phyloP scores from a whole-genome alignment of 768 basidiomycete genomes.

The Kwoniella mangroviensis region DNA sequence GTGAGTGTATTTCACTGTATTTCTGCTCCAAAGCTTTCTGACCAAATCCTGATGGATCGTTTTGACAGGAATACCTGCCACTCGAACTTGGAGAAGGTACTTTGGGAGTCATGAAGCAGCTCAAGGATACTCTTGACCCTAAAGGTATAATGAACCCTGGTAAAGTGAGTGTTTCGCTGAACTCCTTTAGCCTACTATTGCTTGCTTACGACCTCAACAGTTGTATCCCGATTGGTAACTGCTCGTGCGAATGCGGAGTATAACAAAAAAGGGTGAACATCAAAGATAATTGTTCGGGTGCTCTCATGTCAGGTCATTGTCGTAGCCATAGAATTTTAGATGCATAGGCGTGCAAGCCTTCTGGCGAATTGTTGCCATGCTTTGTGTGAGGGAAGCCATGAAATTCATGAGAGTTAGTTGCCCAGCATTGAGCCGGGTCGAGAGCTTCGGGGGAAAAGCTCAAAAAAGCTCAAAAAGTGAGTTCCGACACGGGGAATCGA shows the following conservation, averaged over 20 bases:
- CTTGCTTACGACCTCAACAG: background rate
- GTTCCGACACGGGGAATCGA: conserved; percentile 29
- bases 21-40: background rate
- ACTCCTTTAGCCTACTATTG: background rate
- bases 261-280: too few species aligned
- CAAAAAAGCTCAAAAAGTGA: too few species aligned
- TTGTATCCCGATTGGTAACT: background rate
- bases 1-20: conserved; percentile 53
- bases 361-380: too few species aligned
- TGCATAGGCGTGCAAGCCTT: too few species aligned
- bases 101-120: conserved; percentile 76
- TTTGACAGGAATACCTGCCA: conserved; percentile 63
- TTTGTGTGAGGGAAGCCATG: too few species aligned
- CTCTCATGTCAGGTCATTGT: too few species aligned
- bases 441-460: too few species aligned
- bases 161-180: conserved; percentile 60
- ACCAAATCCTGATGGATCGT: background rate
- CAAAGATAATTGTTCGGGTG: too few species aligned
- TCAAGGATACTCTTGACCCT: conserved; percentile 76
- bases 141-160: conserved; percentile 81
- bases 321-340: too few species aligned
- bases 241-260: too few species aligned
- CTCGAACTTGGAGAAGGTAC: conserved; percentile 81
- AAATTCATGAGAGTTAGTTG: too few species aligned
- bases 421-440: too few species aligned